phyloP scores from a whole-genome alignment of 2,329 filamentous ascomycete species.

The Pezicula carpinea region DNA sequence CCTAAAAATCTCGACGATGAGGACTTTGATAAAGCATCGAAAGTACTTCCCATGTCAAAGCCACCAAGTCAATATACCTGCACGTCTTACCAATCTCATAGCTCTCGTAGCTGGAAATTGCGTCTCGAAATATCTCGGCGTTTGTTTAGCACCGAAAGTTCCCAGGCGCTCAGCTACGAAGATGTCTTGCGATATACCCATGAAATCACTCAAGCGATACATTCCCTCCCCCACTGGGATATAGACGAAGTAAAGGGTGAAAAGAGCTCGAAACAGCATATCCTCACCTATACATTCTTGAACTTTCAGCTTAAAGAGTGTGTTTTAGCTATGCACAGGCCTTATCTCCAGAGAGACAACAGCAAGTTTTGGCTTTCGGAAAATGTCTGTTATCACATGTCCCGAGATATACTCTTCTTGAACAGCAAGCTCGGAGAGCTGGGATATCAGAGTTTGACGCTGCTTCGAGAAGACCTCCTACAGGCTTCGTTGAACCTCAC shows the following conservation, averaged over 20 bases:
- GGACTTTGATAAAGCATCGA: slow-evolving; percentile 44
- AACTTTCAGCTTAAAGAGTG: slow-evolving; percentile 59
- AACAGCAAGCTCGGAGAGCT: slow-evolving; percentile 57
- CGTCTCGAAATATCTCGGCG: slow-evolving; percentile 39
- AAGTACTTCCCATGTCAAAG: slow-evolving; percentile 46
- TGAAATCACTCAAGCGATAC: slow-evolving; percentile 56
- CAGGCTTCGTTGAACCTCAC: slow-evolving; percentile 57
- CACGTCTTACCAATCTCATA: slow-evolving; percentile 54
- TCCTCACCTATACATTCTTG: slow-evolving; percentile 54
- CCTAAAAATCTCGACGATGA: slow-evolving; percentile 55
- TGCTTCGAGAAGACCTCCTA: slow-evolving; percentile 54
- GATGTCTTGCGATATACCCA: slow-evolving; percentile 58
- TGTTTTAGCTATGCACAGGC: slow-evolving; percentile 57
- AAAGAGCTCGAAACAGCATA: slow-evolving; percentile 44
- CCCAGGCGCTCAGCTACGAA: slow-evolving; percentile 54
- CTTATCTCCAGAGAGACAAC: slow-evolving; percentile 55
- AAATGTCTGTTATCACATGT: slow-evolving; percentile 59
- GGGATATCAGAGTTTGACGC: slow-evolving; percentile 54
- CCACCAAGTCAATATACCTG: slow-evolving; percentile 51
- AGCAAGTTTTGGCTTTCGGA: slow-evolving; percentile 60
- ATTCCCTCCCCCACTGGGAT: slow-evolving; percentile 54
- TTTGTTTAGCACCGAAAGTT: slow-evolving; percentile 38
- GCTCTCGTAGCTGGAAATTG: slow-evolving; percentile 50
- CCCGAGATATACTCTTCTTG: slow-evolving; percentile 56
- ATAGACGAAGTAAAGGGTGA: slow-evolving; percentile 24